Evolutionary conservation across 1,284 basidiomycete species (phyloP).

Genomic region (Cryptococcus sp.): DNA sequence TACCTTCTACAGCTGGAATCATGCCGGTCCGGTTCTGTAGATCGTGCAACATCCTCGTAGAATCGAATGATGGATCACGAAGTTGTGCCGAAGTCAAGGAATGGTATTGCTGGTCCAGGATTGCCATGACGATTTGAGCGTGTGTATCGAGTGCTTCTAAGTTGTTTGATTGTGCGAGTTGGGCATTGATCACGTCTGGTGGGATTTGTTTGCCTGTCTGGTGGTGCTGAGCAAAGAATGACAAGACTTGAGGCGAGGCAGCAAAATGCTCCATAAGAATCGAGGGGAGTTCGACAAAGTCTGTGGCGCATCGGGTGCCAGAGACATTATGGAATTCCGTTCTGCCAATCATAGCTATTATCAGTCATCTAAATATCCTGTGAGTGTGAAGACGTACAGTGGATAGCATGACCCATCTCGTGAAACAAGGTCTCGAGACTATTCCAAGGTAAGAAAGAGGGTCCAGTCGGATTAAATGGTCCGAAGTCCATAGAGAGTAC

Average conservation of each 20-base stretch:
- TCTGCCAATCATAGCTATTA: slow-evolving; percentile 88
- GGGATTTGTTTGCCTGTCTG: slow-evolving; percentile 65
- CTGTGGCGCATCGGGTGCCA: slow-evolving; percentile 96
- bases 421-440: slow-evolving; percentile 95
- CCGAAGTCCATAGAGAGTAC: slow-evolving; percentile 88
- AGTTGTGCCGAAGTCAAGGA: slow-evolving; percentile 48
- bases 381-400: slow-evolving; percentile 65
- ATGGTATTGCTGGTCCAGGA: slow-evolving; percentile 87
- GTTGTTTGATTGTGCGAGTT: slow-evolving; percentile 47
- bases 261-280: slow-evolving; percentile 98
- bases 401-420: slow-evolving; percentile 99
- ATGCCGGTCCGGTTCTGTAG: slow-evolving; percentile 68
- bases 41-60: slow-evolving; percentile 61
- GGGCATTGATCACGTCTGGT: slow-evolving; percentile 54
- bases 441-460: slow-evolving; percentile 81
- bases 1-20: slow-evolving; percentile 73
- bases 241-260: slow-evolving; percentile 73
- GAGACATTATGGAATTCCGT: slow-evolving; percentile 98
- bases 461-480: slow-evolving; percentile 55
- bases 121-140: slow-evolving; percentile 83
- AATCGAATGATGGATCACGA: slow-evolving; percentile 56
- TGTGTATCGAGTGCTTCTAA: slow-evolving; percentile 68
- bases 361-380: not conserved
- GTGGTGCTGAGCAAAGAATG: slow-evolving; percentile 64
- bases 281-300: slow-evolving; percentile 96